Evolutionary conservation across 2,329 filamentous ascomycete genomes (phyloP).

Genomic region (Talaromyces sp.): DNA sequence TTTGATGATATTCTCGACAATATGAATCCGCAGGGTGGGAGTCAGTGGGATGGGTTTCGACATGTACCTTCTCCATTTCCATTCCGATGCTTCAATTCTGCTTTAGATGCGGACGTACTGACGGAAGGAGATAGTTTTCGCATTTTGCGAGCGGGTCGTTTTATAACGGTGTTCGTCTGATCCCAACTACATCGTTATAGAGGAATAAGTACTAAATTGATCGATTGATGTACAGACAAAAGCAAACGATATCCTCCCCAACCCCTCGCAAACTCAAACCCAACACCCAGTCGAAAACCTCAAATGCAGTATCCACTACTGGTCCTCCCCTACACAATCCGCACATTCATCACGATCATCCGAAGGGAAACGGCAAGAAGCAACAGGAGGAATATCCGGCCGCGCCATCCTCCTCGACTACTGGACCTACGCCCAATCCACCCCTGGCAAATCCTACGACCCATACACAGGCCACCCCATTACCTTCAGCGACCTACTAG

Average conservation of each 20-base stretch:
- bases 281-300: constrained; percentile 32
- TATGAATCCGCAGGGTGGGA: constrained; percentile 51
- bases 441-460: constrained; percentile 50
- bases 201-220: neutral
- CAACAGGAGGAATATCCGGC: constrained; percentile 38
- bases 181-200: neutral
- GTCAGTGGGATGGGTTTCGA: constrained; percentile 53
- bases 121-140: constrained; percentile 33
- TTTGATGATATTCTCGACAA: constrained; percentile 46
- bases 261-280: neutral
- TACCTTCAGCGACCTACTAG: constrained; percentile 55
- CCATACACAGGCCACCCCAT: constrained; percentile 57
- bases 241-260: constrained; percentile 31
- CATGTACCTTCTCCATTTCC: constrained; percentile 37
- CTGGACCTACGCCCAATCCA: constrained; percentile 49
- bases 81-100: neutral
- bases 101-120: neutral
- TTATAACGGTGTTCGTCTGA: constrained; percentile 39
- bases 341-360: neutral
- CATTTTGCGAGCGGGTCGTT: constrained; percentile 40
- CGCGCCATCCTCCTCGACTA: constrained; percentile 47
- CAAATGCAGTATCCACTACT: constrained; percentile 46
- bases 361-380: neutral
- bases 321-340: constrained; percentile 28
- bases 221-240: constrained; percentile 29